Evolutionary conservation across 805 yeast species (phyloP).

Genomic region (Ogataea methylovora): DNA sequence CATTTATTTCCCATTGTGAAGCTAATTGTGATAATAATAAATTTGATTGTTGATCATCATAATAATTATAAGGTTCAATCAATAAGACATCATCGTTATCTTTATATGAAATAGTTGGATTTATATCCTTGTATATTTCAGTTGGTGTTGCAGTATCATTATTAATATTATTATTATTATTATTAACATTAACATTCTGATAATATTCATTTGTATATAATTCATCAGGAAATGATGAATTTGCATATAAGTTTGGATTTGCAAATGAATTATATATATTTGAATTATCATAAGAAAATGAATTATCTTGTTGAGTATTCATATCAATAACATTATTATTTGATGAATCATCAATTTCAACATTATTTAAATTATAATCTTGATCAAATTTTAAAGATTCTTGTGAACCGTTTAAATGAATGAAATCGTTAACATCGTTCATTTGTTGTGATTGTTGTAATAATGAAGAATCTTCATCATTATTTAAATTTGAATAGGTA

Average conservation of each 20-base stretch:
- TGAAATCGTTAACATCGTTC: constrained; percentile 16
- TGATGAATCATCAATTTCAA: constrained; percentile 1
- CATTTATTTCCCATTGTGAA: constrained; percentile 19
- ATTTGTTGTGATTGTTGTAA: constrained; percentile 9
- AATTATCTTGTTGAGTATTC: constrained; percentile 3
- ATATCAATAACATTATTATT: too few species aligned
- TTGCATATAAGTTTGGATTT: constrained; percentile 19
- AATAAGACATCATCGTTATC: not conserved
- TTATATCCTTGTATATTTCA: too few species aligned
- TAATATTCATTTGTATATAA: constrained; percentile 10
- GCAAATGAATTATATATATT: constrained; percentile 20
- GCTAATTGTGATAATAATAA: constrained; percentile 18
- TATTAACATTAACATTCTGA: not conserved
- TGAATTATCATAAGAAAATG: constrained; percentile 1
- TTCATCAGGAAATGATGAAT: constrained; percentile 18
- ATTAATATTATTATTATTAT: not conserved
- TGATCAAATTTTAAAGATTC: constrained; percentile 13
- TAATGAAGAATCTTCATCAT: constrained; percentile 22
- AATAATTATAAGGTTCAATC: constrained; percentile 23
- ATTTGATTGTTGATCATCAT: constrained; percentile 4
- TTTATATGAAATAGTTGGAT: not conserved
- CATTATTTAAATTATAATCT: constrained; percentile 8
- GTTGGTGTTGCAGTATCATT: too few species aligned
- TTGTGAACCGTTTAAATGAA: constrained; percentile 19
- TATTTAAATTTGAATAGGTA: constrained; percentile 23